These are phyloP conservation scores for Metarhizium album DNA, from an alignment of 2,329 filamentous ascomycete genomes.

Conservation along the genomic window DNA sequence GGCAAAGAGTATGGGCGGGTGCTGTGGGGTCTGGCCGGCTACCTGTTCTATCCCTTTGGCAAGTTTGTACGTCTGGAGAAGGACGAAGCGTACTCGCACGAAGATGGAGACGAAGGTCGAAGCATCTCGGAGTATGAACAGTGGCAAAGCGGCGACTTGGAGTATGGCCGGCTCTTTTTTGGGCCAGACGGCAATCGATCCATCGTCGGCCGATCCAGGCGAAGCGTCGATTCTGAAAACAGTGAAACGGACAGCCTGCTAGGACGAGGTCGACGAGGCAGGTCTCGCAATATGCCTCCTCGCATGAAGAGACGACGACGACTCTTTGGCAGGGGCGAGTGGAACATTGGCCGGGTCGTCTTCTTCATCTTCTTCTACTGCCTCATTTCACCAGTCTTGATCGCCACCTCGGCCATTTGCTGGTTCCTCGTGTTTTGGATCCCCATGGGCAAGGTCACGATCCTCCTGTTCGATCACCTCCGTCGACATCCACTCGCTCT, in stretches of 20 bases:
- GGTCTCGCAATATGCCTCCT: slow-evolving; percentile 26
- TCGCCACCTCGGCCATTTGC: slow-evolving; percentile 78
- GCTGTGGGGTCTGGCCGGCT: slow-evolving; percentile 72
- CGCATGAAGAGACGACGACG: slow-evolving; percentile 66
- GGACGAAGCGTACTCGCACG: slow-evolving; percentile 87
- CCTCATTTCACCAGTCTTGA: slow-evolving; percentile 73
- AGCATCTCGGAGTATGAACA: slow-evolving; percentile 98
- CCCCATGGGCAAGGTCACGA: slow-evolving; percentile 92
- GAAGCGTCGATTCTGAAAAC: slow-evolving; percentile 74
- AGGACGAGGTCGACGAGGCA: slow-evolving; percentile 47
- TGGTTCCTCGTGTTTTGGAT: slow-evolving; percentile 98
- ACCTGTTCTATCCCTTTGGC: slow-evolving; percentile 92
- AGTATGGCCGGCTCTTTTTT: slow-evolving; percentile 93
- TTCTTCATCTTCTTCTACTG: slow-evolving; percentile 97
- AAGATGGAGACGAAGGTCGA: slow-evolving; percentile 89
- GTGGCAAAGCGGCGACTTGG: slow-evolving; percentile 95
- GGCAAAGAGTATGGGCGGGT: slow-evolving; percentile 78
- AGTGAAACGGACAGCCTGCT: slow-evolving; percentile 87
- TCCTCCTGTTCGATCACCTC: slow-evolving; percentile 82
- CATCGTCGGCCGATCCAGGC: slow-evolving; percentile 73
- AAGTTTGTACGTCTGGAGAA: slow-evolving; percentile 90
- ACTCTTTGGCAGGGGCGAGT: slow-evolving; percentile 88
- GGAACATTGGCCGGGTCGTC: slow-evolving; percentile 87
- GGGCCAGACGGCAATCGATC: slow-evolving; percentile 70
- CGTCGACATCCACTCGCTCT: slow-evolving; percentile 85